Conservation (phyloP, 2,329 filamentous ascomycete species). For the Leptographium lundbergii region DNA sequence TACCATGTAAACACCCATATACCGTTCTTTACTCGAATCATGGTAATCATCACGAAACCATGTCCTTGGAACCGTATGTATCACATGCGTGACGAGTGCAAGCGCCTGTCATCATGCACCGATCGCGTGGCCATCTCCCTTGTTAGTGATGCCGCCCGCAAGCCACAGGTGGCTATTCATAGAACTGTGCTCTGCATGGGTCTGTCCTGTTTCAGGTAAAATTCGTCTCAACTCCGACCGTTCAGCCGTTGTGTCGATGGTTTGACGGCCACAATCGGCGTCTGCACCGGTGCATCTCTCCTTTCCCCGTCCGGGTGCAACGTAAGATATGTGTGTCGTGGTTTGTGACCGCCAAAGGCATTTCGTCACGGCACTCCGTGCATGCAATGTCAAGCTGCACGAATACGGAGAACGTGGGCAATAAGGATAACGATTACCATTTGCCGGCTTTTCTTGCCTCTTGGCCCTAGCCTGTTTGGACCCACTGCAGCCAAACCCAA, state of each 20-base stretch:
- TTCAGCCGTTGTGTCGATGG: background rate
- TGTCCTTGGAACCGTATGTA: background rate
- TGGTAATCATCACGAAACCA: too few species aligned
- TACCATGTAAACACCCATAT: too few species aligned
- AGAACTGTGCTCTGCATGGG: background rate
- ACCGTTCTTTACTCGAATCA: too few species aligned
- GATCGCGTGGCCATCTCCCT: background rate
- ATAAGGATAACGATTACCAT: too few species aligned
- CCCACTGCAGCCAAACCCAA: background rate
- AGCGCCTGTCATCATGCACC: background rate
- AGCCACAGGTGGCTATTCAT: background rate
- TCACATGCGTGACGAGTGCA: background rate
- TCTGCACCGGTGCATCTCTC: too few species aligned
- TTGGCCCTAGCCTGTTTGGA: background rate
- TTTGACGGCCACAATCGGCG: background rate
- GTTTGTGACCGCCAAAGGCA: too few species aligned
- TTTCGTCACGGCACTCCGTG: too few species aligned
- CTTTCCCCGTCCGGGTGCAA: too few species aligned
- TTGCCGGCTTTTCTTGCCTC: background rate
- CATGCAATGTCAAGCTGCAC: too few species aligned
- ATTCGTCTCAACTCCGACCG: background rate
- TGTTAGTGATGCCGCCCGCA: background rate
- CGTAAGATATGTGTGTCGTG: too few species aligned
- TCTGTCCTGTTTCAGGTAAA: constrained; percentile 2
- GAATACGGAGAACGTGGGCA: too few species aligned